Base-by-base conservation (phyloP, 352 stramenopile species). In the Pythium brachiatum region DNA sequence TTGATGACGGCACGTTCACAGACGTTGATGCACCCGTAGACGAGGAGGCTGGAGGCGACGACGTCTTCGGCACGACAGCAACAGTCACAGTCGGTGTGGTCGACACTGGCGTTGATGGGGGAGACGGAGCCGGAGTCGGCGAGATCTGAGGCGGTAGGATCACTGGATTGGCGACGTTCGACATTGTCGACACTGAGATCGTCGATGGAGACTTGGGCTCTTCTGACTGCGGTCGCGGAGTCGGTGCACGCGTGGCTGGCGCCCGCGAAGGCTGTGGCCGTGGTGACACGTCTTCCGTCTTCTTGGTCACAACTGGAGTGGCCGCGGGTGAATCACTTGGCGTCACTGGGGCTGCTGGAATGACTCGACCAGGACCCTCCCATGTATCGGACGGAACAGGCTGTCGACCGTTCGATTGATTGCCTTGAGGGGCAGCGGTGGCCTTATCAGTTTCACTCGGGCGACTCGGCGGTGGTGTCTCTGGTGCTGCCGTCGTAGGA, bases 291-390 rank as follows among this genome's bases (percentile, higher is more conserved):
- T 26, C 23, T 18, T 16, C 38, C 4, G 38, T 46, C 38, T 46
- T 46, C 38, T 46, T 46, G 3, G 38, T 46, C 3, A 9, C 38
- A 3, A 23, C 38, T 23, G 38, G 38, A 9, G 38, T 46, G 38
- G 2, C 21, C 38, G 38, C 2, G 2, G 15, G 16, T 21, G 38
- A 46, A 15, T 46, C 38, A 23, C 16, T 41, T 5, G 54, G 54
- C 15, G 27, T 21, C 13, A 53, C 18, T 0, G 26, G 23, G 5
- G 27, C n/a, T n/a, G 54, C 23, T n/a, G 54, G 57, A 44, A 41
- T 51, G 21, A 64, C 57, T 7, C 39, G 55, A 9, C 32, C 46
- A 3, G 57, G 57, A 7, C 57, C 57, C 18, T 57, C 57, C 57
- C 32, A 64, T 18, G 38, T 57, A n/a, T 64, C 57, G 7, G 16